phyloP scores from a whole-genome alignment of 2,329 filamentous ascomycete genomes.

The Epichloe scottii region DNA sequence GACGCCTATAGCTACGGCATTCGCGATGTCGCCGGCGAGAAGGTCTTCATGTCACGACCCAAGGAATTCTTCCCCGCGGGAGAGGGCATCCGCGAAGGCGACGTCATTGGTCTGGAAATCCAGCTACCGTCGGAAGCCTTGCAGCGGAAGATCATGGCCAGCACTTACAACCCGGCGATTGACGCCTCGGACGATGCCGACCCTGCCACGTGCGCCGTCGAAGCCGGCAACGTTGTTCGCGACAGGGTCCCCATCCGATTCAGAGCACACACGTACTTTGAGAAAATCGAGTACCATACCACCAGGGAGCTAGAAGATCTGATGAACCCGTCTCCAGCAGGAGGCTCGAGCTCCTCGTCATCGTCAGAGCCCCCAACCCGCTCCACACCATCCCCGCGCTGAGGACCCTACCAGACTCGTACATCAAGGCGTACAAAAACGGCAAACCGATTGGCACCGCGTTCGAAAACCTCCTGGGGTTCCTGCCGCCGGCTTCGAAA shows the following conservation, averaged over 20 bases:
- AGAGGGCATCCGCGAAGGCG: conserved; percentile 73
- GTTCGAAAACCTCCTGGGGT: conserved; percentile 78
- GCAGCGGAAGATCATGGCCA: conserved; percentile 79
- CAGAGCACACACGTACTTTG: conserved; percentile 88
- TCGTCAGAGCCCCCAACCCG: conserved; percentile 47
- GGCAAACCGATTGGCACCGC: conserved; percentile 74
- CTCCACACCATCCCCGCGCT: conserved; percentile 64
- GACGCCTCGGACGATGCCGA: conserved; percentile 47
- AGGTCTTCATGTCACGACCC: conserved; percentile 87
- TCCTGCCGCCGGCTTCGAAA: conserved; percentile 79
- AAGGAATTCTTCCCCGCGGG: conserved; percentile 74
- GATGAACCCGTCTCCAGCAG: conserved; percentile 53
- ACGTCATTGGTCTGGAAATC: conserved; percentile 90
- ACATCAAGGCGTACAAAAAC: conserved; percentile 88
- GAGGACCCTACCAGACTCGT: conserved; percentile 74
- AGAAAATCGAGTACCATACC: conserved; percentile 79
- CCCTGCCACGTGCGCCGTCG: conserved; percentile 29
- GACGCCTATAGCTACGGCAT: conserved; percentile 91
- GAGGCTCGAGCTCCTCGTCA: conserved; percentile 27
- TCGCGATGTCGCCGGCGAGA: conserved; percentile 79
- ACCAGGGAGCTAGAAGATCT: conserved; percentile 81
- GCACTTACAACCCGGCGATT: conserved; percentile 75
- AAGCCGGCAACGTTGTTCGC: conserved; percentile 71
- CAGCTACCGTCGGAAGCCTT: conserved; percentile 73
- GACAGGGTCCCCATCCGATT: conserved; percentile 92